Percentiles rank a stretch among this genome's conserved stretches.
These are phyloP conservation scores for Penicillium ochrochloron DNA, from an alignment of 495 filamentous ascomycete species.

Conservation along the genomic window DNA sequence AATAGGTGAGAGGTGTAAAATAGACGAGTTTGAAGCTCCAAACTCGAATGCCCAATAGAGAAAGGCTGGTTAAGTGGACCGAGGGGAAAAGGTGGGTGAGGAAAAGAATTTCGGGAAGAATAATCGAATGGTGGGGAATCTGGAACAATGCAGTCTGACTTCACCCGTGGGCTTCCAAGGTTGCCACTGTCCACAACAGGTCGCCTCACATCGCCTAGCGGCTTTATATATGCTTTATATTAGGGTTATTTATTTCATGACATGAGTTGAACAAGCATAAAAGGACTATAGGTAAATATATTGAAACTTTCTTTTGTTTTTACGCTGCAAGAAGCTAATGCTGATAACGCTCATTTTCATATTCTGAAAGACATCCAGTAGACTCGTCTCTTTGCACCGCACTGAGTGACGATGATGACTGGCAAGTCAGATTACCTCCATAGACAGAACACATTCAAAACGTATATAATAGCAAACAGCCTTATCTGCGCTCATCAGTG, in stretches of 20 bases:
- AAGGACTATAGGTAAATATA: neutral
- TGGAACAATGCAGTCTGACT: slow-evolving; percentile 32
- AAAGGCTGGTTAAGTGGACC: slow-evolving; percentile 29
- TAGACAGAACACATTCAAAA: neutral
- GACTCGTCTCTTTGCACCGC: neutral
- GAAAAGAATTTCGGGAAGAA: slow-evolving; percentile 41
- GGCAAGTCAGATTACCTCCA: neutral
- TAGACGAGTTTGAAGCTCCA: slow-evolving; percentile 16
- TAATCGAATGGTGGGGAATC: slow-evolving; percentile 34
- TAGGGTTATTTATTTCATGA: neutral
- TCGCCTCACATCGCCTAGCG: neutral
- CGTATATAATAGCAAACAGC: neutral
- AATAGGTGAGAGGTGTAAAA: slow-evolving; percentile 18
- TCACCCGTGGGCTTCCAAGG: slow-evolving; percentile 18
- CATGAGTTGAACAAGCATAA: neutral
- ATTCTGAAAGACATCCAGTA: neutral
- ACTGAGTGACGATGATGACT: neutral
- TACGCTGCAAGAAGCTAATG: neutral
- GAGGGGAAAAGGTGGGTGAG: slow-evolving; percentile 22
- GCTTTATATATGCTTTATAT: neutral
- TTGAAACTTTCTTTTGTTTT: neutral
- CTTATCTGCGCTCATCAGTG: neutral
- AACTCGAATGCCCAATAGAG: slow-evolving; percentile 30
- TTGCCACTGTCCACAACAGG: slow-evolving; percentile 23
- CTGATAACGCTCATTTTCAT: neutral